Evolutionary conservation across 306 rosid genomes (phyloP).

Genomic region (Luffa acutangula): DNA sequence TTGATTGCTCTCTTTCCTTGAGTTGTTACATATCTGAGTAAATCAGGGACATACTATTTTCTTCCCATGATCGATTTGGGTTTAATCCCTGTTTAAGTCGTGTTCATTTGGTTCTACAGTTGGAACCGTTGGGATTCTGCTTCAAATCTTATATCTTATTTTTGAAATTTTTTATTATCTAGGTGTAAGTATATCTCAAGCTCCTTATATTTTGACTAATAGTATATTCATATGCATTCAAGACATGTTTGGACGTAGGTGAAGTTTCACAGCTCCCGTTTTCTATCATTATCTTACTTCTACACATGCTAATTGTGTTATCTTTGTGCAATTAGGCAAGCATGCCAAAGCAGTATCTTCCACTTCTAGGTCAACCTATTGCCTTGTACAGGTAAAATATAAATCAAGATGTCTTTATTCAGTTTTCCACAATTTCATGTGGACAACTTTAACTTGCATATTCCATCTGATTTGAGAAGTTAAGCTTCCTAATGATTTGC

Average conservation of each 20-base stretch:
- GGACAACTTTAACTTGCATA: neutral
- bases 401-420: neutral
- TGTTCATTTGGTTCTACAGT: neutral
- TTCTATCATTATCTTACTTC: conserved; percentile 1
- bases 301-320: conserved; percentile 6
- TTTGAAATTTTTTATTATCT: neutral
- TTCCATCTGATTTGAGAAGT: neutral
- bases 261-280: neutral
- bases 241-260: neutral
- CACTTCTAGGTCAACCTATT: conserved; percentile 83
- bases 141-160: neutral
- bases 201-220: neutral
- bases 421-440: neutral
- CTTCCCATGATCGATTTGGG: neutral
- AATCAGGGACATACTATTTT: neutral
- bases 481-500: neutral
- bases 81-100: neutral
- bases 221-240: neutral
- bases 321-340: conserved; percentile 44
- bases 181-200: neutral
- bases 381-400: conserved; percentile 61
- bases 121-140: neutral
- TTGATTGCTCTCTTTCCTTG: neutral
- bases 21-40: neutral
- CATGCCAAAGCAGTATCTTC: conserved; percentile 98